Base-by-base conservation (phyloP, 2,329 filamentous ascomycete genomes). In the Botrytis porri region DNA sequence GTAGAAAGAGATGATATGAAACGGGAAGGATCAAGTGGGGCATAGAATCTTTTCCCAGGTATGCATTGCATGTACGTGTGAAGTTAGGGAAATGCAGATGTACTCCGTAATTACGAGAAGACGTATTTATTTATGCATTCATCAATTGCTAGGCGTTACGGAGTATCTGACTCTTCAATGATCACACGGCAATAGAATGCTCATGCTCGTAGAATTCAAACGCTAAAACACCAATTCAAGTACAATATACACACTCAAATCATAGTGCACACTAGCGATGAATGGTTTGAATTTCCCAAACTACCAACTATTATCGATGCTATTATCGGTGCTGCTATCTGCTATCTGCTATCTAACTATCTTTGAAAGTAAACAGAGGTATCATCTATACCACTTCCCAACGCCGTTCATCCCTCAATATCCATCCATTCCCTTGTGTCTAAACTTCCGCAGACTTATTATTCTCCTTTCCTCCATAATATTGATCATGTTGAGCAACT, bases 381-480 rank as follows among this genome's bases (percentile, higher is more conserved):
- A 48, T 48, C 45, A 25, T 48, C 18, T 48, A 22, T 51, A n/a
- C 64, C 35, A 18, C 14, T 16, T 35, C 10, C 41, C 41, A 65
- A 32, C 20, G 20, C 62, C 62, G 6, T 32, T 35, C n/a, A 22
- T 22, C 8, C 61, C 7, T 32, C 54, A 3, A 45, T 41, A 43
- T 37, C 16, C 43, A n/a, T 14, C 37, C 25, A 22, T 20, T 22
- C 14, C 20, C 32, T 51, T 41, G 57, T 18, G 10, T 61, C 25
- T 54, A 37, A 25, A 8, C 51, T 12, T 64, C 57, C 22, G 20
- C 35, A 37, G 1, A 3, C 35, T 51, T 32, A 51, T 51, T 65
- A 51, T 51, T 65, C 22, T 54, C 45, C 64, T 39, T 67, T 4
- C 64, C 62, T 37, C 76, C 73, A 61, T 78, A 76, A 60, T 76